Evolutionary conservation across 495 filamentous ascomycete genomes (phyloP).

Genomic region (Astrothelium macrocarpum): DNA sequence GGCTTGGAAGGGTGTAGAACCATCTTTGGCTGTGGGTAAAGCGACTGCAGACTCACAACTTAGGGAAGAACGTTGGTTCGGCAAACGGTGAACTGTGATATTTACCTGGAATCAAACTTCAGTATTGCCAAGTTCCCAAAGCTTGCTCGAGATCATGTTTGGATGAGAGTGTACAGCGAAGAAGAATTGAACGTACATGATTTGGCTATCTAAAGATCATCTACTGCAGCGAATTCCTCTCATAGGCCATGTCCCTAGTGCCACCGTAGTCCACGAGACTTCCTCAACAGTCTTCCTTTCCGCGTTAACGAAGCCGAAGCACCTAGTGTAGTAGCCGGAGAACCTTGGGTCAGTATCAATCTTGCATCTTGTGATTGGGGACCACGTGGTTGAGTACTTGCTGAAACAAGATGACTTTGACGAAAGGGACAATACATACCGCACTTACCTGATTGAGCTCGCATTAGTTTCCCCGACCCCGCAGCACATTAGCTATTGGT

Average conservation of each 20-base stretch:
- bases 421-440: background rate
- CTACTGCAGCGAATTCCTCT: no score
- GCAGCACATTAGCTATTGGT: background rate
- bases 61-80: background rate
- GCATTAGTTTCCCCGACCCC: constrained; percentile 5
- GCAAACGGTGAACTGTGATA: no score
- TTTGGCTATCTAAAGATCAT: no score
- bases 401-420: background rate
- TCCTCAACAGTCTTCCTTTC: background rate
- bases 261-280: background rate
- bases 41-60: background rate
- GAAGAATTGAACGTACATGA: no score
- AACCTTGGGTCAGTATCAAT: background rate
- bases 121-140: no score
- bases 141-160: no score
- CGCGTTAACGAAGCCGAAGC: background rate
- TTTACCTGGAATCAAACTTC: no score
- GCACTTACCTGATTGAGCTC: background rate
- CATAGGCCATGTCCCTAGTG: no score
- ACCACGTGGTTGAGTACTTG: background rate
- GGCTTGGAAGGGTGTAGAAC: background rate
- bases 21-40: background rate
- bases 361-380: background rate
- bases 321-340: background rate
- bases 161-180: no score